phyloP scores from a whole-genome alignment of 768 basidiomycete genomes.

The Mycena vitilis region DNA sequence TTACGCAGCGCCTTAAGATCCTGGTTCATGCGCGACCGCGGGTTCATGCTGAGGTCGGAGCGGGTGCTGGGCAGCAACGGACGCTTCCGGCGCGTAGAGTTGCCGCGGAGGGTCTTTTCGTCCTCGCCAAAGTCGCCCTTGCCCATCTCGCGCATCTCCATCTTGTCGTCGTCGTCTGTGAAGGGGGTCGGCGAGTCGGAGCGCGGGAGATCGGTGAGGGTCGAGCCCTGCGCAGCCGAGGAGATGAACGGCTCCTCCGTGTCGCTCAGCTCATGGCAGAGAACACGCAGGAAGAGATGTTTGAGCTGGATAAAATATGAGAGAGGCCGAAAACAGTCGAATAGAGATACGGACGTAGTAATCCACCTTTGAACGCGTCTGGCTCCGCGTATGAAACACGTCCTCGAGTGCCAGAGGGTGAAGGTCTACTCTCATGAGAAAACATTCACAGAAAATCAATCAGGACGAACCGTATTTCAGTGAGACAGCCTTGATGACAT shows the following conservation, averaged over 20 bases:
- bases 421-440: slow-evolving; percentile 54
- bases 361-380: slow-evolving; percentile 74
- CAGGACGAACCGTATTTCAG: slow-evolving; percentile 66
- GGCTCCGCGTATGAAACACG: slow-evolving; percentile 65
- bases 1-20: slow-evolving; percentile 10
- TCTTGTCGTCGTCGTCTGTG: slow-evolving; percentile 38
- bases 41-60: slow-evolving; percentile 14
- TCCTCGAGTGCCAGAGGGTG: slow-evolving; percentile 82
- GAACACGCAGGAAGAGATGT: slow-evolving; percentile 74
- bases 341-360: slow-evolving; percentile 58
- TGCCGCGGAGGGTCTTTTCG: slow-evolving; percentile 41
- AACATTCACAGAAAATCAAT: slow-evolving; percentile 1
- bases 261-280: slow-evolving; percentile 68
- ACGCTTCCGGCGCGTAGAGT: slow-evolving; percentile 22
- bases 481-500: slow-evolving; percentile 75
- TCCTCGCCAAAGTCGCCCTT: slow-evolving; percentile 38
- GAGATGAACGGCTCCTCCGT: slow-evolving; percentile 39
- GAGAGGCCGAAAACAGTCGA: background rate
- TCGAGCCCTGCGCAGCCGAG: slow-evolving; percentile 41
- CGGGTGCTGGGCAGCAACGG: slow-evolving; percentile 33
- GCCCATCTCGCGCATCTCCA: slow-evolving; percentile 37
- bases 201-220: slow-evolving; percentile 45
- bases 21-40: slow-evolving; percentile 23
- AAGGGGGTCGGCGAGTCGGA: slow-evolving; percentile 53
- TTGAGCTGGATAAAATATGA: background rate